phyloP scores from a whole-genome alignment of 441 rosid genomes.

The Hura crepitans region DNA sequence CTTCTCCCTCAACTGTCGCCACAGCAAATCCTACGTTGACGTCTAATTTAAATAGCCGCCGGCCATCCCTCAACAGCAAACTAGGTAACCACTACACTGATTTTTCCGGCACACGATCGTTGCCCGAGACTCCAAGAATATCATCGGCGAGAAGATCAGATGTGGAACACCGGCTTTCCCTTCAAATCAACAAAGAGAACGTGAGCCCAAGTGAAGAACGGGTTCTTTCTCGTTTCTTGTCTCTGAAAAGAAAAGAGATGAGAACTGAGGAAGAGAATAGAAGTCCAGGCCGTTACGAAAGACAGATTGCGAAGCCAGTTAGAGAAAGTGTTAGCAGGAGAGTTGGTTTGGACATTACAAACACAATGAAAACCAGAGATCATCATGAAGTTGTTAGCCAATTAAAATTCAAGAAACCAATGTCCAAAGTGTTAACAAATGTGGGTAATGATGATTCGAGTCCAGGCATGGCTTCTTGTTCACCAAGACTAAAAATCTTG shows the following conservation, averaged over 20 bases:
- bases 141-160: constrained; percentile 72
- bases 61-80: constrained; percentile 26
- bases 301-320: constrained; percentile 66
- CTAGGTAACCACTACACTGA: constrained; percentile 26
- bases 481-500: constrained; percentile 49
- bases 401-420: constrained; percentile 37
- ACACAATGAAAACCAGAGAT: constrained; percentile 47
- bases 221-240: constrained; percentile 39
- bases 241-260: constrained; percentile 39
- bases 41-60: constrained; percentile 23
- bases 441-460: constrained; percentile 28
- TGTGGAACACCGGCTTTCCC: constrained; percentile 68
- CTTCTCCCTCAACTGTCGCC: constrained; percentile 40
- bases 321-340: constrained; percentile 56
- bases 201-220: constrained; percentile 34
- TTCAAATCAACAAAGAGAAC: constrained; percentile 73
- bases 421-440: not conserved
- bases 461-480: constrained; percentile 42
- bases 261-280: constrained; percentile 45
- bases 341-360: constrained; percentile 70
- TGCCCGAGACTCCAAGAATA: constrained; percentile 77
- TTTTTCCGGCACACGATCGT: constrained; percentile 49
- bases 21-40: constrained; percentile 30
- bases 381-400: constrained; percentile 34
- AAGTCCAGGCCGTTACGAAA: constrained; percentile 51